Base-by-base conservation (phyloP, 768 basidiomycete species). In the Naematelia encephala region DNA sequence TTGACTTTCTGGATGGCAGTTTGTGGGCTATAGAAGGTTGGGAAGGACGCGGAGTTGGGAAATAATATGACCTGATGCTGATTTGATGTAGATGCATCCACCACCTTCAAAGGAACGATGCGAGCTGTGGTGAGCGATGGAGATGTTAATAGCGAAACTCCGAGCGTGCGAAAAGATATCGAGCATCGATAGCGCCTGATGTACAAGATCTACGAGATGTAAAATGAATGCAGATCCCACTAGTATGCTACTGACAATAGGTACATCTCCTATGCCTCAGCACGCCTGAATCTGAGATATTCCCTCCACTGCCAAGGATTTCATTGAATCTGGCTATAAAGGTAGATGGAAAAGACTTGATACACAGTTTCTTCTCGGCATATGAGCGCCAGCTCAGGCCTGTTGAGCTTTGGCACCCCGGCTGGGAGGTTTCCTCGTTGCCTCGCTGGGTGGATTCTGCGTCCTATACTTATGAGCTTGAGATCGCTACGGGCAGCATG, bases 401-500 rank as follows among this genome's bases (percentile, higher is more conserved):
- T 39, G 34, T 39, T 39, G 34, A 39, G 34, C 34, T 61, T 68
- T 68, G 19, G 67, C 67, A 14, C 60, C 42, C 16, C 67, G 53
- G 39, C 63, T 67, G 1, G 72, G 61, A 23, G 72, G 65, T 46
- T 71, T 69, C 34, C 67, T 60, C 8, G 62, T 71, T 16, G 47
- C 61, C 53, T 73, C 69, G 13, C 61, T 61, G 11, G 59, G 60
- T 25, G 66, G 63, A 43, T 72, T 72, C 44, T 43, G 34, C 34
- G 34, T 34, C 26, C 16, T 3, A 19, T 3, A 3, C 19, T n/a
- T n/a, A n/a, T n/a, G n/a, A n/a, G n/a, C n/a, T n/a, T n/a, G n/a
- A n/a, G n/a, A n/a, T n/a, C n/a, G n/a, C n/a, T n/a, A n/a, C n/a
- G n/a, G n/a, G n/a, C n/a, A n/a, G n/a, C n/a, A 19, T 26, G 4